Conservation (phyloP, 352 stramenopile species). For the Phytophthora uliginosa region DNA sequence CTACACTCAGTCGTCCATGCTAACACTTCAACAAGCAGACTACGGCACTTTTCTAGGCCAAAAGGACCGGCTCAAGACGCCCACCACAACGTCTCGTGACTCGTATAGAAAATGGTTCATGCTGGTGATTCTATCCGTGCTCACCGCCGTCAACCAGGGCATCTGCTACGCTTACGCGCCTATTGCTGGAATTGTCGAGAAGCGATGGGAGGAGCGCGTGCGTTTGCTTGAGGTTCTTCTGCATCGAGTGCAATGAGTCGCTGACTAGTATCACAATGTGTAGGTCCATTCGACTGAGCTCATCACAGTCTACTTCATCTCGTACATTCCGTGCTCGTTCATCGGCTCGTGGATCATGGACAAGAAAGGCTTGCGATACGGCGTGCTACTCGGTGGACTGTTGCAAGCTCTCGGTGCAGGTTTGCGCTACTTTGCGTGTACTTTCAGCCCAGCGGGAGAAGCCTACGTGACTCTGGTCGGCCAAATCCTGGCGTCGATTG, state of each 20-base stretch:
- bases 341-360: constrained; percentile 87
- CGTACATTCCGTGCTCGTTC: constrained; percentile 86
- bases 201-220: constrained; percentile 62
- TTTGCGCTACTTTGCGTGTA: constrained; percentile 58
- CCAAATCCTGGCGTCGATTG: constrained; percentile 70
- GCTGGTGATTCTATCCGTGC: constrained; percentile 69
- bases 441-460: constrained; percentile 34
- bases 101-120: constrained; percentile 54
- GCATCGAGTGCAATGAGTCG: too few relatives aligned
- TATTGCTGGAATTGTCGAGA: constrained; percentile 73
- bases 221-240: constrained; percentile 2
- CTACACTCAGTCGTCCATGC: neutral
- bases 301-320: constrained; percentile 84
- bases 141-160: constrained; percentile 76
- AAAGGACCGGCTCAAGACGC: constrained; percentile 12
- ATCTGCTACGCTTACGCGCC: constrained; percentile 87
- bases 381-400: constrained; percentile 64
- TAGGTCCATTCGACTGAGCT: constrained; percentile 79
- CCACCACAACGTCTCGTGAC: neutral
- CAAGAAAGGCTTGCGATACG: constrained; percentile 73
- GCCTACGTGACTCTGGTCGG: constrained; percentile 59
- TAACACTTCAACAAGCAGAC: constrained; percentile 8
- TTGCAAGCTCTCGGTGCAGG: constrained; percentile 62
- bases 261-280: neutral
- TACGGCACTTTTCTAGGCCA: constrained; percentile 37